These are phyloP conservation scores for Trichopus zeylanicus DNA, from an alignment of 116 monocot species.

Conservation along the genomic window DNA sequence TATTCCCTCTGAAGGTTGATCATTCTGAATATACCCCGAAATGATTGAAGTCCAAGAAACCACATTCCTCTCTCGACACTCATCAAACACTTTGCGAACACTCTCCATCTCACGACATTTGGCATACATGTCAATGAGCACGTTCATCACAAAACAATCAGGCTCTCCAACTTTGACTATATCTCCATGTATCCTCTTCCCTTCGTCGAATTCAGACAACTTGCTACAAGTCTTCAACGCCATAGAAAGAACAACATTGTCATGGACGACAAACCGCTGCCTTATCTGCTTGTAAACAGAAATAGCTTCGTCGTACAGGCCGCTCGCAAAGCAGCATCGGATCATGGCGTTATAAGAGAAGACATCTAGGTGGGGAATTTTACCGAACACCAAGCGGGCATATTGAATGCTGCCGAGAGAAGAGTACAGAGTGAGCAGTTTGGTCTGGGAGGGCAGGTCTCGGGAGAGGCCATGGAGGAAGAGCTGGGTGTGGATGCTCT, in stretches of 20 bases:
- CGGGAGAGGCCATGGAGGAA: slow-evolving; percentile 2
- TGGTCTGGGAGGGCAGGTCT: slow-evolving; percentile 9
- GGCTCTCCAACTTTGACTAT: slow-evolving; percentile 34
- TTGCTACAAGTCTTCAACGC: slow-evolving; percentile 49
- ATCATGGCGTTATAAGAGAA: slow-evolving; percentile 10
- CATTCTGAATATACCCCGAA: slow-evolving; percentile 38
- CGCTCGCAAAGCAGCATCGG: neutral
- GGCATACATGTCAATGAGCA: slow-evolving; percentile 47
- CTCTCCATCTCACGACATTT: slow-evolving; percentile 26
- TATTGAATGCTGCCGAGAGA: neutral
- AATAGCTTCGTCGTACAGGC: neutral
- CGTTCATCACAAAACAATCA: slow-evolving; percentile 46
- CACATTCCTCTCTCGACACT: slow-evolving; percentile 26
- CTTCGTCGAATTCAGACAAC: slow-evolving; percentile 17
- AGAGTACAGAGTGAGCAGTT: slow-evolving; percentile 4
- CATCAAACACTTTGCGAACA: slow-evolving; percentile 28
- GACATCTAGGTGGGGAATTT: slow-evolving; percentile 8
- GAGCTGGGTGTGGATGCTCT: slow-evolving; percentile 2
- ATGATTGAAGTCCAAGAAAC: slow-evolving; percentile 60
- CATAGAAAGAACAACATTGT: slow-evolving; percentile 34
- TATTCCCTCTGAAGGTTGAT: slow-evolving; percentile 22
- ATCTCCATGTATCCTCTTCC: slow-evolving; percentile 47
- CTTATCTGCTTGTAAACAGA: slow-evolving; percentile 4
- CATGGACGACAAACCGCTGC: neutral
- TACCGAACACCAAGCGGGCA: slow-evolving; percentile 10